phyloP scores from a whole-genome alignment of 2,329 filamentous ascomycete genomes.

The Ascochyta fabae region DNA sequence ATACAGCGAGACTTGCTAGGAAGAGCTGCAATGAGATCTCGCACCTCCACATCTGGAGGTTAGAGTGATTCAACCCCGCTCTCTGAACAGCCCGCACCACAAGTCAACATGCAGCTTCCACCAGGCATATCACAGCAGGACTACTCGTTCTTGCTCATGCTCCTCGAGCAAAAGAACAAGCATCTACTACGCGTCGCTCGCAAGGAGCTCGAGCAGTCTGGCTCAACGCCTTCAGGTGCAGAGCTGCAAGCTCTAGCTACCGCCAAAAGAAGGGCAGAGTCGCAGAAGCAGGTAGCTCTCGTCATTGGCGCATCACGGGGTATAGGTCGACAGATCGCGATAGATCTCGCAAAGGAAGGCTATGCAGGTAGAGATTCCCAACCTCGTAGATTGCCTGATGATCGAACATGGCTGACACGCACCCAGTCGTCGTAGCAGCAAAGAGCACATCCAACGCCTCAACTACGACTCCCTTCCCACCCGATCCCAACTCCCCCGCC shows the following conservation, averaged over 20 bases:
- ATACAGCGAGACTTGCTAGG: background rate
- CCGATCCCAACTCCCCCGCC: slow-evolving; percentile 74
- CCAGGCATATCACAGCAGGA: background rate
- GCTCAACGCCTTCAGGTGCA: background rate
- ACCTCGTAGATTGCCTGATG: background rate
- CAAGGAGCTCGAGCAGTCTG: slow-evolving; percentile 1
- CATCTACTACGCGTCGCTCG: background rate
- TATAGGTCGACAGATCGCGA: slow-evolving; percentile 80
- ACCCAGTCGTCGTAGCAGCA: slow-evolving; percentile 72
- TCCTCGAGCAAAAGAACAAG: background rate
- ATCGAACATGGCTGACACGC: background rate
- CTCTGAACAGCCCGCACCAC: background rate
- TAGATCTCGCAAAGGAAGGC: slow-evolving; percentile 74
- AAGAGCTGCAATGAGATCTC: background rate
- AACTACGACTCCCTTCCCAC: slow-evolving; percentile 67
- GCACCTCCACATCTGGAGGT: background rate
- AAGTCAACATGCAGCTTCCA: background rate
- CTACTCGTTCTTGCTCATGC: background rate
- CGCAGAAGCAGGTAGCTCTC: slow-evolving; percentile 65
- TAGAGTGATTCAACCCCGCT: background rate
- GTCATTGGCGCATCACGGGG: slow-evolving; percentile 79
- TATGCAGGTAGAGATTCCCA: slow-evolving; percentile 66
- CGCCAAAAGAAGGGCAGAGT: background rate
- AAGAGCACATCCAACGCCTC: slow-evolving; percentile 73
- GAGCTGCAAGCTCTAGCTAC: slow-evolving; percentile 8